These are phyloP conservation scores for Mediolabrus comicus DNA, from an alignment of 108 stramenopile genomes.

Conservation along the genomic window DNA sequence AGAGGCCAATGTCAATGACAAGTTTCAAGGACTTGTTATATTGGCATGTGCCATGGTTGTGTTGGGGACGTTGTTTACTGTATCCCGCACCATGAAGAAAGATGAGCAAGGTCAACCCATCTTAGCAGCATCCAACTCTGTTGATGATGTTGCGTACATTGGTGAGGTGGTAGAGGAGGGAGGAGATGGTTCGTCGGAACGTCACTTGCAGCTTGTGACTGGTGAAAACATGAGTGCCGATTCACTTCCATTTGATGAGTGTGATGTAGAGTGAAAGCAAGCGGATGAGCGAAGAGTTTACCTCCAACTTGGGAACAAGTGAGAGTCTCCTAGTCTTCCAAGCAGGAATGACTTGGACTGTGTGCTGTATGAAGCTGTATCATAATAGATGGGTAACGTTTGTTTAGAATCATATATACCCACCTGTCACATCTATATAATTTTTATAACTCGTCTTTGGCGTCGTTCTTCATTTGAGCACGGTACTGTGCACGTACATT, in stretches of 20 bases:
- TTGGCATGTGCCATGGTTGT: neutral
- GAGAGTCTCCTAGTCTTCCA: too few species aligned
- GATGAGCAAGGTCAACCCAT: neutral
- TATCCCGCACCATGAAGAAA: neutral
- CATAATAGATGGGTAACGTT: too few species aligned
- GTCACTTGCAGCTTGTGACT: constrained; percentile 1
- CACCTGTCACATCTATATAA: neutral
- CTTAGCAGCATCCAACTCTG: too few species aligned
- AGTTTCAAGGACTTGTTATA: neutral
- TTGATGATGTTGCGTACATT: neutral
- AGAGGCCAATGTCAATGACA: neutral
- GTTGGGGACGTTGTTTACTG: neutral
- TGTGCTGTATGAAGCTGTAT: too few species aligned
- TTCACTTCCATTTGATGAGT: too few species aligned
- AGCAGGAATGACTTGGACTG: too few species aligned
- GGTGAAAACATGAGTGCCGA: neutral
- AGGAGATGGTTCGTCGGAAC: neutral
- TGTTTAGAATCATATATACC: too few species aligned
- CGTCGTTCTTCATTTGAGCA: too few species aligned
- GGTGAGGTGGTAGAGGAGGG: neutral
- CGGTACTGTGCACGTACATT: too few species aligned
- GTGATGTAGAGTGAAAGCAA: too few species aligned
- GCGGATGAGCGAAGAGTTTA: too few species aligned
- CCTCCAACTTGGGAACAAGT: too few species aligned
- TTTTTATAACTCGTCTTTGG: neutral